Evolutionary conservation across 2,329 filamentous ascomycete genomes (phyloP), one percentile per base, ranked within the genome.

Genomic region (Sporothrix dimorphospora): DNA sequence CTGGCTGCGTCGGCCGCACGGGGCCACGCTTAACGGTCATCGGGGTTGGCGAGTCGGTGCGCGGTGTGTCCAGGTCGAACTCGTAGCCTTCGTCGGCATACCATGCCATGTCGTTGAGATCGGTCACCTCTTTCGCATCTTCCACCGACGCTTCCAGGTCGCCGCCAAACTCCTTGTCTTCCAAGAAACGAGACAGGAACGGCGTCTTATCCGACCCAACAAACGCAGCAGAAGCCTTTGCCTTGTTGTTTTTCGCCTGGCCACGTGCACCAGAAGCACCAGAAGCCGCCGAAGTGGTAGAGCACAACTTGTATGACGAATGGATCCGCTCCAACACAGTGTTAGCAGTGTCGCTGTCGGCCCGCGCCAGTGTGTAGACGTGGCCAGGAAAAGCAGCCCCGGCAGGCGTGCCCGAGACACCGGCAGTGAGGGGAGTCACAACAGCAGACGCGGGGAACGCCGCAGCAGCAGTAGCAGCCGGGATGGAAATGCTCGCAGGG

Each of bases 141-240:
- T 82, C 82, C 67, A 91, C 89, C 75, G 86, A 79, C 71, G 88
- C 85, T 73, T 83, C 80, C 70, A 93, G 81, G 77, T 92, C 86
- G 69, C 89, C 85, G 73, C 83, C 82, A 76, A 91, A 87, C 45
- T 90, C 90, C 78, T 85, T 87, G 74, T 82, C 85, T 76, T 88
- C 84, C 81, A 94, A 84, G 63, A 93, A 80, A 53, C 86, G 86
- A 40, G 91, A 92, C 24, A 94, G 83, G 80, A 92, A 86, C 16
- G 92, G 92, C 19, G 89, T 88, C 45, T 88, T 85, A 7, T 85
- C 79, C 12, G 89, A 88, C 68, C 85, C 85, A 71, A 85, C 81
- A 77, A 90, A 89, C n/a, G 61, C 19, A n/a, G 63, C 71, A 27
- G 38, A 16, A 65, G 59, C 59, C 59, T 45, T 45, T 66, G 71